Evolutionary conservation across 148 eudicot species (phyloP), one percentile per base, ranked within the genome.

Genomic region (Camellia sinensis): DNA sequence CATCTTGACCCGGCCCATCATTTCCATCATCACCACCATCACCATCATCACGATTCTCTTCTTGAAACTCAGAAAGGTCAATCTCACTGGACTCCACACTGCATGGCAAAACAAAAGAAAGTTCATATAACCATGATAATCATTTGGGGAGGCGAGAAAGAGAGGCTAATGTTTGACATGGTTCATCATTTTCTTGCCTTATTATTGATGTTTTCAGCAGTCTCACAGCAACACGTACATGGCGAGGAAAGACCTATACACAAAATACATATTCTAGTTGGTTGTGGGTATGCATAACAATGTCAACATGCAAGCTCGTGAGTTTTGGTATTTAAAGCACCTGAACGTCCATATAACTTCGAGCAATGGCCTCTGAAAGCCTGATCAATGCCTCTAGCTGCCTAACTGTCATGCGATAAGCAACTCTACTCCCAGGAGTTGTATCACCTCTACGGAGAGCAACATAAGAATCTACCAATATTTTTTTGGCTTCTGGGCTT

Each of bases 371-470:
- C 83, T 96, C 99, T 73, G 98, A 96, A 22, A 96, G 92, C 78
- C 99, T 88, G 85, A 96, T 87, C 79, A 96, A 84, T 71, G 98
- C 98, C 89, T 96, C 99, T 63, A 96, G 90, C 80, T 96, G 99
- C 81, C 99, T 92, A 53, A 96, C 98, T 13, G 99, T 96, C 99
- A 96, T 96, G 72, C 99, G 91, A 85, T 94, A 96, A 75, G 99
- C 99, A 85, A 94, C 98, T 86, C 92, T 90, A 74, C 92, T 92
- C 48, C 99, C 98, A 45, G 99, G 99, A 78, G 97, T 81, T 40
- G 97, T 85, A 84, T 96, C 98, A 57, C 95, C 98, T 88, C 95
- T 89, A 41, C 98, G 92, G 61, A 96, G 92, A 78, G 87, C 52
- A 80, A 96, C 99, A 80, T 96, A 96, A 11, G 99, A 96, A 50